Base-by-base conservation (phyloP, 2,329 filamentous ascomycete genomes). In the Pseudocercospora eumusae region DNA sequence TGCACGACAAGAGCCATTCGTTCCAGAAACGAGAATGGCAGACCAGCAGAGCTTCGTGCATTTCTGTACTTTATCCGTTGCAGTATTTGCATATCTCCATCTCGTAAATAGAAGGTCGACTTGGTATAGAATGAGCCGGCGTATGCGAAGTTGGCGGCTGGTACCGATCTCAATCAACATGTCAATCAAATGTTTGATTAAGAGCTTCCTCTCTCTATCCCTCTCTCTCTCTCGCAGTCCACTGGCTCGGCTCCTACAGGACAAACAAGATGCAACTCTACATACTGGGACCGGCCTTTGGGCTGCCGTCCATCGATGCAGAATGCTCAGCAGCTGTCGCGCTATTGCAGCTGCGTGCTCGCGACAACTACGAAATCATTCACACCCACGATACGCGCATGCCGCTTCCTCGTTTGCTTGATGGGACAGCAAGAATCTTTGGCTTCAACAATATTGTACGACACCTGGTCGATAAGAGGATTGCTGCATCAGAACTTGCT, bases 201-300 rank as follows among this genome's bases (percentile, higher is more conserved):
- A 18, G 5, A n/a, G 36, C 36, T 40, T 11, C 36, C 3, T 40
- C 23, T 15, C 36, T 9, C 6, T 5, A 18, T 15, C 36, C 18
- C 36, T 40, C 36, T 40, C 36, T 13, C 13, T n/a, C 18, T 25
- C 23, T 25, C 23, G 3, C 6, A 3, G 23, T 25, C 3, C 6
- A 3, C 23, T 25, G 23, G 3, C 23, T 25, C 23, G n/a, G n/a
- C n/a, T n/a, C 23, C 3, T 25, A 6, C 23, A 25, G 6, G 23
- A 3, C 3, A 40, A 40, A 15, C n/a, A 15, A 8, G 81, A 81
- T 86, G 66, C 78, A 92, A 54, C 85, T 99, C 63, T 90, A 96
- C 78, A 84, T 96, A 72, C 96, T 93, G 89, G 93, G 93, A 55
- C 88, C 92, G 59, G 93, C 91, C 44, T 96, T 96, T 75, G 88